Conservation (phyloP, 805 yeast species). For the Schwanniomyces yamadae region DNA sequence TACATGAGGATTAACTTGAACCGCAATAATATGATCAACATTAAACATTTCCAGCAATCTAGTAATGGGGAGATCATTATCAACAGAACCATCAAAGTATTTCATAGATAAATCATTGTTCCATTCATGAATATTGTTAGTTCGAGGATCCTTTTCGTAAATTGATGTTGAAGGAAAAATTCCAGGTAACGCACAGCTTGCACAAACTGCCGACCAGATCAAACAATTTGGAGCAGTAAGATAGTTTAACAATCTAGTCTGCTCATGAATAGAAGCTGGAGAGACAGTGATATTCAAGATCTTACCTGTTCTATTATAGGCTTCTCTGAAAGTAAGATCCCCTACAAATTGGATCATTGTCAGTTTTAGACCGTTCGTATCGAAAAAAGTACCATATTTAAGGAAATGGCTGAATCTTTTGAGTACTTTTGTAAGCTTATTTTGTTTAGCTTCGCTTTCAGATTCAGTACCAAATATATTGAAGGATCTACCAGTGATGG, state of each 20-base stretch:
- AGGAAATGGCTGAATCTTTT: slow-evolving; percentile 51
- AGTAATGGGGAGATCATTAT: slow-evolving; percentile 88
- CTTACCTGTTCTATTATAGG: slow-evolving; percentile 89
- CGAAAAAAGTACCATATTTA: slow-evolving; percentile 89
- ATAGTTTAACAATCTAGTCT: slow-evolving; percentile 78
- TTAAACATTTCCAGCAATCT: slow-evolving; percentile 94
- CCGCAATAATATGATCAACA: slow-evolving; percentile 95
- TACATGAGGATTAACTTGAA: slow-evolving; percentile 96
- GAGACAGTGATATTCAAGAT: slow-evolving; percentile 94
- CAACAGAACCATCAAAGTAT: slow-evolving; percentile 95
- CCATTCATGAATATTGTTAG: slow-evolving; percentile 81
- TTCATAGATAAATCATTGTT: slow-evolving; percentile 66
- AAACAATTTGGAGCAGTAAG: slow-evolving; percentile 79
- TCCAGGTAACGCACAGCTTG: slow-evolving; percentile 92
- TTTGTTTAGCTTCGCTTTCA: slow-evolving; percentile 42
- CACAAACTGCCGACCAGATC: slow-evolving; percentile 88
- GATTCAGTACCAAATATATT: slow-evolving; percentile 51
- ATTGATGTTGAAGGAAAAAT: slow-evolving; percentile 84
- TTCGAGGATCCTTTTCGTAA: slow-evolving; percentile 74
- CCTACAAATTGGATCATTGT: slow-evolving; percentile 83
- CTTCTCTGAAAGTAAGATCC: slow-evolving; percentile 89
- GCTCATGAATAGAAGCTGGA: slow-evolving; percentile 87
- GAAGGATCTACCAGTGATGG: slow-evolving; percentile 58
- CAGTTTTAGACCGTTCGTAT: slow-evolving; percentile 62
- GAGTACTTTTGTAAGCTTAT: slow-evolving; percentile 48